A percentile compares a stretch with the other conserved stretches of the same genome.
Evolutionary conservation across 2,329 filamentous ascomycete genomes (phyloP).

Genomic region (Lasiodiplodia gonubiensis): DNA sequence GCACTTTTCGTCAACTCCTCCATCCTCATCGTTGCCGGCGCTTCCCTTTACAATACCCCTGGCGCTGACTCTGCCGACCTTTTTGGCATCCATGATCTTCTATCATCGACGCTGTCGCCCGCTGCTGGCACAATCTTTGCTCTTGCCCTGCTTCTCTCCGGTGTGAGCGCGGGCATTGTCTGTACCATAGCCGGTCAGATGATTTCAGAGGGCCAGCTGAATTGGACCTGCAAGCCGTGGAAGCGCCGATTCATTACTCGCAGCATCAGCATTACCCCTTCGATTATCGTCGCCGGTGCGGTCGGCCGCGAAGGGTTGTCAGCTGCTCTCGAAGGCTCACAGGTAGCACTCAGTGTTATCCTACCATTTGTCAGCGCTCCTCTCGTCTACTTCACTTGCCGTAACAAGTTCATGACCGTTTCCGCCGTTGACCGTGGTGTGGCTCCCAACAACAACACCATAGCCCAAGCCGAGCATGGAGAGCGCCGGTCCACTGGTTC

Average conservation of each 20-base stretch:
- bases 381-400: constrained; percentile 83
- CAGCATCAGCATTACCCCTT: constrained; percentile 79
- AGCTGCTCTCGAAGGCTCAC: constrained; percentile 73
- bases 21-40: constrained; percentile 81
- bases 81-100: constrained; percentile 79
- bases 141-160: constrained; percentile 78
- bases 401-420: constrained; percentile 80
- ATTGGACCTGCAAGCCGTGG: constrained; percentile 78
- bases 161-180: constrained; percentile 81
- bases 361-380: constrained; percentile 84
- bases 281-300: constrained; percentile 81
- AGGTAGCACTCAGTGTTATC: constrained; percentile 79
- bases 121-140: constrained; percentile 85
- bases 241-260: constrained; percentile 77
- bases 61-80: constrained; percentile 74
- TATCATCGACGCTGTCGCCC: constrained; percentile 71
- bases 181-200: constrained; percentile 92
- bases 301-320: constrained; percentile 74
- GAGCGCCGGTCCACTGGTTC: constrained; percentile 31
- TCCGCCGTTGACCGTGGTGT: constrained; percentile 35
- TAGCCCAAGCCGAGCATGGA: constrained; percentile 22
- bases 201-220: constrained; percentile 81
- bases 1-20: constrained; percentile 84
- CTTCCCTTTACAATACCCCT: constrained; percentile 60
- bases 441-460: background rate